A percentile compares a stretch with the other conserved stretches of the same genome.
These are phyloP conservation scores for Yamadazyma atlantica DNA, from an alignment of 1,139 yeast species.

Conservation along the genomic window DNA sequence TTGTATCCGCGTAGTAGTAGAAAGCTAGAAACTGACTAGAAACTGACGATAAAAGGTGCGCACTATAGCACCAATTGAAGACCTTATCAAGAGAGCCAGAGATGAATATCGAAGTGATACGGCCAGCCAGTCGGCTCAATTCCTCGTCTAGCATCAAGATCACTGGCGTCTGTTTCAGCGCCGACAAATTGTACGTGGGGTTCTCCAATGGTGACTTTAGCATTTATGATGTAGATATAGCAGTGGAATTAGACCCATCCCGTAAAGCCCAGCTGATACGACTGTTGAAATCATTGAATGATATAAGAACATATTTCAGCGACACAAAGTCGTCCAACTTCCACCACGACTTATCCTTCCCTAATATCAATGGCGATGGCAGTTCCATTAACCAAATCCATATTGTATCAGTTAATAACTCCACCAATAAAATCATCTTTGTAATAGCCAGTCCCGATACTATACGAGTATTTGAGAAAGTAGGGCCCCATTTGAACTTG, in stretches of 20 bases:
- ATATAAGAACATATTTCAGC: slow-evolving; percentile 22
- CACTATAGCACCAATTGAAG: neutral
- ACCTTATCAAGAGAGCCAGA: neutral
- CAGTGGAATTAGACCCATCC: slow-evolving; percentile 5
- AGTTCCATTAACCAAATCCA: slow-evolving; percentile 11
- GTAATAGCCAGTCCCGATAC: slow-evolving; percentile 26
- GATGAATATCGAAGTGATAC: slow-evolving; percentile 22
- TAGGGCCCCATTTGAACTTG: slow-evolving; percentile 35
- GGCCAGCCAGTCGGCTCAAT: slow-evolving; percentile 16
- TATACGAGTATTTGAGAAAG: slow-evolving; percentile 32
- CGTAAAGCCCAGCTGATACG: slow-evolving; percentile 16
- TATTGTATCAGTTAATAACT: slow-evolving; percentile 12
- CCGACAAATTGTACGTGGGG: slow-evolving; percentile 32
- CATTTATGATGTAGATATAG: slow-evolving; percentile 20
- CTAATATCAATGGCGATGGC: slow-evolving; percentile 16
- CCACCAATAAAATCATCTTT: slow-evolving; percentile 24
- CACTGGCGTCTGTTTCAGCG: slow-evolving; percentile 23
- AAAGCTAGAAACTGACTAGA: no score
- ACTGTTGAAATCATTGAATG: slow-evolving; percentile 27
- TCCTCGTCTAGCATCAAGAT: slow-evolving; percentile 18
- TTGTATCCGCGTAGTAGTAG: no score
- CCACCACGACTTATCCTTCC: slow-evolving; percentile 15
- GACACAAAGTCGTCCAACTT: slow-evolving; percentile 21
- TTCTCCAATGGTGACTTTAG: slow-evolving; percentile 36
- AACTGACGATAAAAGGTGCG: no score